Conservation (phyloP, 306 rosid species). For the Cicer bijugum region DNA sequence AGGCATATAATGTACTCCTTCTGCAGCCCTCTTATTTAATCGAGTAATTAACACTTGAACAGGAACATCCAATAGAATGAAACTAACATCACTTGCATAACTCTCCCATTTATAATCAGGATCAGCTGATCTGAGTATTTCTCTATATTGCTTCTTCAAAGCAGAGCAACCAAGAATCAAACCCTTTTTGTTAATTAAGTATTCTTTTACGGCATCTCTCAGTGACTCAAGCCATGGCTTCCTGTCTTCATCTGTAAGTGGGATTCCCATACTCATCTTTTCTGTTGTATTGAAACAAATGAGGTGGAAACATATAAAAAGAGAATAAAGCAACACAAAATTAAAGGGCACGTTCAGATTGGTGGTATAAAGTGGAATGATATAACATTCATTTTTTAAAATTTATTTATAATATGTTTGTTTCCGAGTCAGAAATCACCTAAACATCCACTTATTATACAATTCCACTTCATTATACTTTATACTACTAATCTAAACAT, state of each 20-base stretch:
- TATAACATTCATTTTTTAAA: too few relatives aligned
- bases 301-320: neutral
- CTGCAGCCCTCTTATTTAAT: conserved; percentile 61
- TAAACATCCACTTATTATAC: too few relatives aligned
- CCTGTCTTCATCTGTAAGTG: conserved; percentile 78
- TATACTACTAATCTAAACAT: neutral
- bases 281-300: conserved; percentile 49
- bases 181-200: conserved; percentile 41
- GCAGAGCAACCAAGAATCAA: conserved; percentile 83
- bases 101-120: conserved; percentile 56
- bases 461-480: too few relatives aligned
- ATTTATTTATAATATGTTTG: too few relatives aligned
- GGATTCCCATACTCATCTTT: conserved; percentile 76
- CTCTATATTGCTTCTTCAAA: conserved; percentile 68
- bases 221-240: conserved; percentile 84
- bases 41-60: conserved; percentile 65
- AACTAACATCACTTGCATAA: conserved; percentile 55
- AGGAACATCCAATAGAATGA: conserved; percentile 71
- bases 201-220: conserved; percentile 47
- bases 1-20: conserved; percentile 90
- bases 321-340: neutral
- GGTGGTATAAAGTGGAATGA: too few relatives aligned
- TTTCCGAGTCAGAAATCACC: too few relatives aligned
- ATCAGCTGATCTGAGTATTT: conserved; percentile 73
- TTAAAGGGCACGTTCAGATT: neutral